Evolutionary conservation across 352 stramenopile species (phyloP), one percentile per base, ranked within the genome.

Genomic region (Phytophthora pseudosyringae): DNA sequence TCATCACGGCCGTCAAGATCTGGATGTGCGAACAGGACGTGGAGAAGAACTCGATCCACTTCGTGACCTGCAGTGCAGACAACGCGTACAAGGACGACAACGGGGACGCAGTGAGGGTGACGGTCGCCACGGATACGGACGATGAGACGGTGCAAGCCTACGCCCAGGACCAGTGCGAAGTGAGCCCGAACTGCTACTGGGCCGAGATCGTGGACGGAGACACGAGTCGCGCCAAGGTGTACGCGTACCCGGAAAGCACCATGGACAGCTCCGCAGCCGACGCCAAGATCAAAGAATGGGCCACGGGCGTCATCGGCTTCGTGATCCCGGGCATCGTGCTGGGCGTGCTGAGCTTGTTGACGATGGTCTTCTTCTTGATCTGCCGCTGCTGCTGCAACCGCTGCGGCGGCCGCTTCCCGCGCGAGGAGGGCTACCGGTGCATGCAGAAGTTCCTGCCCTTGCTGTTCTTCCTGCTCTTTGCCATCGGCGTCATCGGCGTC

Each of bases 341-440:
- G 36, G 62, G 59, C 1, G 76, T 86, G 15, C 56, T 92, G 25
- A 89, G 78, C 59, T 10, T 92, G 25, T 59, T 92, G 33, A 90
- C 78, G 28, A 86, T 90, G 69, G 52, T 92, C 6, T 80, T 92
- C 47, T 92, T 90, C 57, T 38, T 90, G 16, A 69, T 89, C n/a
- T 90, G 80, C 28, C 83, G 83, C 44, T 92, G 80, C 70, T 90
- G 83, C 68, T 92, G 83, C 80, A 90, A 90, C 67, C 70, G 72
- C 32, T 92, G 83, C 36, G 80, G 83, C 12, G 80, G 81, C 7
- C 81, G 83, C 15, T 75, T 61, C 15, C 75, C 77, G 9, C 75
- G 75, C 16, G 78, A 87, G 49, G 81, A 83, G 3, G 83, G 81
- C 16, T 92, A 92, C 72, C 80, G 71, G 15, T 90, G 73, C 59